These are phyloP conservation scores for Pholiota molesta DNA, from an alignment of 768 basidiomycete species.

Conservation along the genomic window DNA sequence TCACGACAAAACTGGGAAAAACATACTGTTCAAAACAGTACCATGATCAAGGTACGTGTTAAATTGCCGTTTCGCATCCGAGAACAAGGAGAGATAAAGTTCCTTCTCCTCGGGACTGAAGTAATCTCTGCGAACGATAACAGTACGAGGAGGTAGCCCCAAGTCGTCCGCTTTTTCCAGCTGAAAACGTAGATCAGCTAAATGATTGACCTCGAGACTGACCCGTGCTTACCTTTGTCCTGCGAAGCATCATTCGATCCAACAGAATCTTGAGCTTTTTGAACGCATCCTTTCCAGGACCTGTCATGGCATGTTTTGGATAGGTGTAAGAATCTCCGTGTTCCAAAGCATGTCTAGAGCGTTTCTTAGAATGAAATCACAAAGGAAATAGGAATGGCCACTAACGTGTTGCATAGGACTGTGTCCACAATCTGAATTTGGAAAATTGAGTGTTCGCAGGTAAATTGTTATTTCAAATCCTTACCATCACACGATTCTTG, in stretches of 20 bases:
- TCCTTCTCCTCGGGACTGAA: slow-evolving; percentile 99
- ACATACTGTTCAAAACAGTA: slow-evolving; percentile 89
- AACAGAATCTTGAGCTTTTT: slow-evolving; percentile 89
- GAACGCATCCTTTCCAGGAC: slow-evolving; percentile 82
- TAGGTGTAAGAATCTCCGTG: slow-evolving; percentile 93
- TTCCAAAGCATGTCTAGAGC: slow-evolving; percentile 93
- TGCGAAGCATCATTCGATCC: slow-evolving; percentile 93
- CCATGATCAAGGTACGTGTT: slow-evolving; percentile 88
- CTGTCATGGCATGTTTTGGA: slow-evolving; percentile 85
- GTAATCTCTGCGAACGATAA: slow-evolving; percentile 85
- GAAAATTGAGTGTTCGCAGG: background rate
- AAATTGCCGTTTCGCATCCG: slow-evolving; percentile 92
- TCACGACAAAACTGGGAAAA: background rate
- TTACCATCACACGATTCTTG: slow-evolving; percentile 81
- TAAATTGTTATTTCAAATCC: slow-evolving; percentile 18
- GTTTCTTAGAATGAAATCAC: slow-evolving; percentile 7
- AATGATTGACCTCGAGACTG: background rate
- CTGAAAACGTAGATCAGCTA: slow-evolving; percentile 37
- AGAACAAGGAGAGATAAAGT: slow-evolving; percentile 87
- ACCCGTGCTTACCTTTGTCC: slow-evolving; percentile 65
- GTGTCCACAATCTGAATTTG: slow-evolving; percentile 71
- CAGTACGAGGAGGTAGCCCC: slow-evolving; percentile 90
- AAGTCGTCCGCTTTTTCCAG: slow-evolving; percentile 96
- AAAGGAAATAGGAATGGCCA: slow-evolving; percentile 13
- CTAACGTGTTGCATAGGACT: slow-evolving; percentile 78